A percentile compares a stretch with the other conserved stretches of the same genome.
Evolutionary conservation across 1,139 yeast genomes (phyloP).

Genomic region (Taphrina pruni): DNA sequence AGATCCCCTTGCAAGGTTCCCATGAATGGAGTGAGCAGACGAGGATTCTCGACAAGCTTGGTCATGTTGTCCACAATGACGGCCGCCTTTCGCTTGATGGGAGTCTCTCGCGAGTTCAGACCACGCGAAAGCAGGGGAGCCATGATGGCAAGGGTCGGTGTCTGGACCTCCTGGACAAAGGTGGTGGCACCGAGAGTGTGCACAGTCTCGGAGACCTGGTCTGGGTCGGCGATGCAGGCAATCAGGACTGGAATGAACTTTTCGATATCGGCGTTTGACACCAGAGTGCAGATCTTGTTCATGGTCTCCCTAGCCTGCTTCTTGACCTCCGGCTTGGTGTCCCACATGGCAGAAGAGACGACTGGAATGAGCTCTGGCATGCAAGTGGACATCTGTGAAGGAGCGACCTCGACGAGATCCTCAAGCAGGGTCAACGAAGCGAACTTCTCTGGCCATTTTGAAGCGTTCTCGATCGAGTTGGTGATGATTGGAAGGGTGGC

Average conservation of each 20-base stretch:
- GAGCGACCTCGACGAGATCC: constrained; percentile 90
- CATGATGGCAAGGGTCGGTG: constrained; percentile 99
- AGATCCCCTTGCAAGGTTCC: constrained; percentile 93
- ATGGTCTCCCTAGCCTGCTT: constrained; percentile 94
- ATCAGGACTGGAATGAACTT: constrained; percentile 98
- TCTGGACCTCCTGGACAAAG: constrained; percentile 98
- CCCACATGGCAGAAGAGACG: constrained; percentile 99
- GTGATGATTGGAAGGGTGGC: constrained; percentile 82
- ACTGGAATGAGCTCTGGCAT: constrained; percentile 99
- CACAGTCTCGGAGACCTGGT: constrained; percentile 97
- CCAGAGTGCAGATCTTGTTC: constrained; percentile 95
- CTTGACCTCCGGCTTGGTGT: constrained; percentile 97
- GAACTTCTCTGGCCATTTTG: constrained; percentile 98
- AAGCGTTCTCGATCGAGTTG: constrained; percentile 69
- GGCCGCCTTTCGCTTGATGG: constrained; percentile 99
- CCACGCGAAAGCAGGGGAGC: constrained; percentile 99
- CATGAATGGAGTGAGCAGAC: constrained; percentile 99
- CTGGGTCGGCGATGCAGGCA: constrained; percentile 94
- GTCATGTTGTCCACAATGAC: constrained; percentile 99
- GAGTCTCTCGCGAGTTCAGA: constrained; percentile 98
- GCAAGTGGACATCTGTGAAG: constrained; percentile 94
- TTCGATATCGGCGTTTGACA: constrained; percentile 99
- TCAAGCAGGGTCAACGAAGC: constrained; percentile 84
- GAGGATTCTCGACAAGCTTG: constrained; percentile 99
- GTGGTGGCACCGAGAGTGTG: constrained; percentile 99